These are phyloP conservation scores for Mycena polygramma DNA, from an alignment of 768 basidiomycete genomes.

Conservation along the genomic window DNA sequence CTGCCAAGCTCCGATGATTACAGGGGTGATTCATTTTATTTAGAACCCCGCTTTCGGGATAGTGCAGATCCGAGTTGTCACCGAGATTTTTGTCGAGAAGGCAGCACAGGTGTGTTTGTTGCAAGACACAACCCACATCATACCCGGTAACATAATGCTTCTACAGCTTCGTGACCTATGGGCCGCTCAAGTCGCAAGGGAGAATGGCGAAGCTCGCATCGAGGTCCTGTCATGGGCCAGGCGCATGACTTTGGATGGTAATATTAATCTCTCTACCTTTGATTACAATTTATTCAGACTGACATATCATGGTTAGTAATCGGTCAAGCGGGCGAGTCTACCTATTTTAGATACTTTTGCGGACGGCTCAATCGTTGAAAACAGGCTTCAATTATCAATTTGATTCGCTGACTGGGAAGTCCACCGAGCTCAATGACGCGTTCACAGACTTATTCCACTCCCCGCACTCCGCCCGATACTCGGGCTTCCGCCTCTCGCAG, in stretches of 20 bases:
- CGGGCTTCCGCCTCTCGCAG: neutral
- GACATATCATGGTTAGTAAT: constrained; percentile 41
- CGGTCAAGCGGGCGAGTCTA: constrained; percentile 52
- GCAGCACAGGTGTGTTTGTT: constrained; percentile 44
- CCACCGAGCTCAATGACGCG: neutral
- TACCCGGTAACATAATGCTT: neutral
- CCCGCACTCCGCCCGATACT: neutral
- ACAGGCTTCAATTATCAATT: constrained; percentile 10
- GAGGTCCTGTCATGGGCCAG: constrained; percentile 51
- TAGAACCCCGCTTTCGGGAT: constrained; percentile 63
- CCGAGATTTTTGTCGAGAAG: constrained; percentile 53
- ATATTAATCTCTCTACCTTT: too few species aligned
- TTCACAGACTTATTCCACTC: neutral
- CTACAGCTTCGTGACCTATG: constrained; percentile 52
- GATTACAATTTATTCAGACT: too few species aligned
- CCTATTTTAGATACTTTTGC: too few species aligned
- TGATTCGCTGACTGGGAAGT: neutral
- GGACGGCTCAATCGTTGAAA: neutral
- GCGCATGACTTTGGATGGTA: constrained; percentile 51
- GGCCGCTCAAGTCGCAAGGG: constrained; percentile 40
- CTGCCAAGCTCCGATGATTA: neutral
- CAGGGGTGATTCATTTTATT: neutral
- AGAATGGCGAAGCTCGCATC: constrained; percentile 39
- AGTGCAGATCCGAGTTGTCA: constrained; percentile 55
- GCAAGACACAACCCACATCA: too few species aligned